Percentiles rank a stretch among this genome's conserved stretches.
phyloP scores from a whole-genome alignment of 169 alveolate genomes.

The Cystoisospora suis region DNA sequence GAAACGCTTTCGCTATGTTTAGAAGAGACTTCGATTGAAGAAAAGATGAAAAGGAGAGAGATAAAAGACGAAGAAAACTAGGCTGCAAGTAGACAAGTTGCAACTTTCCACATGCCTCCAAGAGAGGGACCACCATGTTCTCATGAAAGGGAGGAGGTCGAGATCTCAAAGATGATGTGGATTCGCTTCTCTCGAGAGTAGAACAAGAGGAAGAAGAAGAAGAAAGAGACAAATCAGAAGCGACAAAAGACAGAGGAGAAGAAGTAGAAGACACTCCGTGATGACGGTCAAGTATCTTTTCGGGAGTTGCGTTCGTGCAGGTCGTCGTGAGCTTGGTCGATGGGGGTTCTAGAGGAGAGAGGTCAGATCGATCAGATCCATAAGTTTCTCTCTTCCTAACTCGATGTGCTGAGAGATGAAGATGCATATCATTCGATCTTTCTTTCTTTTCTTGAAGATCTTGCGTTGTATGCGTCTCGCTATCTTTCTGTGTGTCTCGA shows the following conservation, averaged over 20 bases:
- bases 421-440: background rate
- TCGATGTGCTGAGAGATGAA: background rate
- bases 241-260: background rate
- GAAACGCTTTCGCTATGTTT: constrained; percentile 33
- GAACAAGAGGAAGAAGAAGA: background rate
- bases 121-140: constrained; percentile 33
- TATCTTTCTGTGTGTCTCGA: background rate
- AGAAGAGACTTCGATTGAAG: constrained; percentile 10
- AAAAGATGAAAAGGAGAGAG: background rate
- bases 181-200: background rate
- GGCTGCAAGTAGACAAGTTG: constrained; percentile 33
- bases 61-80: background rate
- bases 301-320: no score
- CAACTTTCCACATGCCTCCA: constrained; percentile 38
- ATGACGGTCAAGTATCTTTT: no score
- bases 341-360: no score
- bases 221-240: background rate
- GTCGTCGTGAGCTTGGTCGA: no score
- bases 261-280: no score
- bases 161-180: background rate
- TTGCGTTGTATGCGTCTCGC: background rate
- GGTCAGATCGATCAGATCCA: no score
- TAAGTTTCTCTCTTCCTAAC: no score
- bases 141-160: background rate
- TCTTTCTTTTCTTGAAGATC: no score